Conservation (phyloP, 176 grass and related monocot genomes). For the Musa itinerans region DNA sequence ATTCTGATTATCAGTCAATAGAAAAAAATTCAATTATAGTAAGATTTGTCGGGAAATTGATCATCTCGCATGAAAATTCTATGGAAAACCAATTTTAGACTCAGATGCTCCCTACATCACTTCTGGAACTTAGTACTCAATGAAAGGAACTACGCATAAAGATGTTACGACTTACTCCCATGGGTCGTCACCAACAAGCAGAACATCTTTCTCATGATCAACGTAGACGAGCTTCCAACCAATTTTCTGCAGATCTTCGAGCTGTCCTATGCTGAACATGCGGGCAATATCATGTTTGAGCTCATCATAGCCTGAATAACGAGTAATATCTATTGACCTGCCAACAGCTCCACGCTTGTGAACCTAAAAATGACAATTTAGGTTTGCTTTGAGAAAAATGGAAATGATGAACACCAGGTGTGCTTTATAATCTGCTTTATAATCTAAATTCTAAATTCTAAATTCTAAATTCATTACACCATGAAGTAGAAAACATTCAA, state of each 20-base stretch:
- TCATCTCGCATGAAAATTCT: too few relatives aligned
- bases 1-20: too few relatives aligned
- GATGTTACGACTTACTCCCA: constrained; percentile 60
- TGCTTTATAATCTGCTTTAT: too few relatives aligned
- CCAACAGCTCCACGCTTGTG: constrained; percentile 76
- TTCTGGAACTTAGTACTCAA: neutral
- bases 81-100: neutral
- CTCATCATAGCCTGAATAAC: constrained; percentile 70
- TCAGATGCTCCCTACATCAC: neutral
- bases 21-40: too few relatives aligned
- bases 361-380: constrained; percentile 32
- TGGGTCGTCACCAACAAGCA: constrained; percentile 69
- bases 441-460: too few relatives aligned
- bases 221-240: constrained; percentile 76
- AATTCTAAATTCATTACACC: too few relatives aligned
- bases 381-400: constrained; percentile 8
- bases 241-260: constrained; percentile 59
- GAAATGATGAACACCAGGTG: neutral
- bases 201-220: constrained; percentile 76
- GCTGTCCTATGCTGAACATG: constrained; percentile 77
- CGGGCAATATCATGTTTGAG: constrained; percentile 54
- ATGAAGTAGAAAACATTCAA: neutral
- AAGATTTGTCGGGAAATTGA: too few relatives aligned
- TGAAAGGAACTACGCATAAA: neutral
- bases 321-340: constrained; percentile 69